A percentile compares a stretch with the other conserved stretches of the same genome.
phyloP scores from a whole-genome alignment of 208 protist genomes.

The Vickermania spadyakhi region DNA sequence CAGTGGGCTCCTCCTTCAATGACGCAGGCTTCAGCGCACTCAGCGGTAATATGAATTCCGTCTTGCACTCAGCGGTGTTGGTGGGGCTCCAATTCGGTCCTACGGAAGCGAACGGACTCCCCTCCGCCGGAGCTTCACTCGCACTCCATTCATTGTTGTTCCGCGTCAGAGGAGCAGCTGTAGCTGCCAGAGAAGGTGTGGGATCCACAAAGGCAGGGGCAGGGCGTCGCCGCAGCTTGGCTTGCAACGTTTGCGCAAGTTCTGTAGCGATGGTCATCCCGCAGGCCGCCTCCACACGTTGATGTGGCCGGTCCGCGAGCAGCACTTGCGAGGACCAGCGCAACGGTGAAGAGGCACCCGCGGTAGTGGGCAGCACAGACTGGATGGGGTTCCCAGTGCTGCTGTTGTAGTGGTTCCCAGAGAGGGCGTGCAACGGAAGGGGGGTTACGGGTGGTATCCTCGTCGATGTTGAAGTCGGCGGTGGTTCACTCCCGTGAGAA shows the following conservation, averaged over 20 bases:
- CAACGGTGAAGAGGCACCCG: conserved; percentile 11
- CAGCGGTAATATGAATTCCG: not conserved
- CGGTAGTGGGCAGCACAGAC: too few relatives aligned
- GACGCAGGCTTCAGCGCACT: not conserved
- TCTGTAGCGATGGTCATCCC: not conserved
- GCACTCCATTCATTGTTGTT: too few relatives aligned
- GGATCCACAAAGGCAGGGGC: not conserved
- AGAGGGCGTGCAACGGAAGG: too few relatives aligned
- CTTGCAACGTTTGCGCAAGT: not conserved
- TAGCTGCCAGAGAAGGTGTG: not conserved
- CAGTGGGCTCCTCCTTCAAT: not conserved
- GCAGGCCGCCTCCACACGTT: conserved; percentile 21
- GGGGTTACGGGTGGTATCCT: too few relatives aligned
- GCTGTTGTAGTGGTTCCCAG: too few relatives aligned
- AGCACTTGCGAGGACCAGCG: conserved; percentile 48
- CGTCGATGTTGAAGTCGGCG: too few relatives aligned
- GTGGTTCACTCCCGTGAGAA: too few relatives aligned
- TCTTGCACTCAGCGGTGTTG: too few relatives aligned
- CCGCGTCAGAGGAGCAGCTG: not conserved
- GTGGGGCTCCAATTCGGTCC: too few relatives aligned
- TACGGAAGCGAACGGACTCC: too few relatives aligned
- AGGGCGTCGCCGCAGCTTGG: not conserved
- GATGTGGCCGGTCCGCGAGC: conserved; percentile 34
- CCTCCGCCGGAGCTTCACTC: too few relatives aligned
- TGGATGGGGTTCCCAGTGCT: too few relatives aligned